Evolutionary conservation across 495 filamentous ascomycete genomes (phyloP), one percentile per base, ranked within the genome.

Genomic region (Lichina pygmaea): DNA sequence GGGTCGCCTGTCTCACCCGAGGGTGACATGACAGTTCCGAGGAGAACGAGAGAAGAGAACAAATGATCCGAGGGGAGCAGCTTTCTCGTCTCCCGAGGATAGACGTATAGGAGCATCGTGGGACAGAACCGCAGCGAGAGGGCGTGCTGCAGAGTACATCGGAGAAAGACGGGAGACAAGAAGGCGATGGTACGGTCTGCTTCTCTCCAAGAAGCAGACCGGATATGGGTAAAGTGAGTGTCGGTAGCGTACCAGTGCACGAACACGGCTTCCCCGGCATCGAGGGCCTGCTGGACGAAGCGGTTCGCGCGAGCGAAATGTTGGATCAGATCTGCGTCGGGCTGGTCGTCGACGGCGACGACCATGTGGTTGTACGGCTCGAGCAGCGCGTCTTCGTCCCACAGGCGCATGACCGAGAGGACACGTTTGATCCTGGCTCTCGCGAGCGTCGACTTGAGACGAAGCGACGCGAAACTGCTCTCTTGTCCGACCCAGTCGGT

Each of bases 261-360:
- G 45, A 81, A 64, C 30, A 81, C 77, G 34, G 65, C 63, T 36
- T 75, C 76, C 34, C 72, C 76, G 16, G 58, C 58, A 62, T 75
- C 64, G 37, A 94, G 60, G 2, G 74, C 89, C 39, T 70, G 60
- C 52, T 82, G 73, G 53, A 95, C 93, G 56, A 93, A 97, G 44
- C 67, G 64, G 51, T 85, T 76, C 40, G 75, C 77, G 24, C 63
- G 59, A 9, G 81, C 68, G 47, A 97, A 78, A 55, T 86, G 71
- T 51, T 81, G 71, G 9, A 95, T 57, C 32, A 95, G 61, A 54
- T 97, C 81, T 51, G 84, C 77, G 55, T 92, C 80, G 11, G 79
- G 78, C 41, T 78, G 68, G 64, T 94, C 89, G 61, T 93, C 81
- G 34, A 93, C 73, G 49, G 84, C 75, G 53, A 95, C 76, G 49